phyloP scores from a whole-genome alignment of 495 filamentous ascomycete genomes.

The Aspergillus diversus region DNA sequence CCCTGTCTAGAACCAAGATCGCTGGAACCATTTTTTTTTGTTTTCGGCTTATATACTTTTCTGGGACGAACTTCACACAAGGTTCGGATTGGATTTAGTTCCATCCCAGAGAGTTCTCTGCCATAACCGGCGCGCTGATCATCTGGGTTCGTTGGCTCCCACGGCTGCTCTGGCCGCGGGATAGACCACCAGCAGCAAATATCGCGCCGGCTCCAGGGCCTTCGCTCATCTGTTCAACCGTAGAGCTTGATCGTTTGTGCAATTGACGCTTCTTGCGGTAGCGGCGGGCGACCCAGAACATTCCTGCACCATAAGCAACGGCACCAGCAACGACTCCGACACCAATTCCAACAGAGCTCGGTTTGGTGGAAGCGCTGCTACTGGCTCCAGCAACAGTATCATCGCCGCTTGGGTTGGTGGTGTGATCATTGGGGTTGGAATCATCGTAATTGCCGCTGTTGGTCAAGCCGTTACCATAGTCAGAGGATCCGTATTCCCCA shows the following conservation, averaged over 20 bases:
- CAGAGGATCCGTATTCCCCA: constrained; percentile 48
- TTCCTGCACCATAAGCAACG: constrained; percentile 93
- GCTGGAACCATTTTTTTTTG: constrained; percentile 7
- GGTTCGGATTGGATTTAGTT: constrained; percentile 61
- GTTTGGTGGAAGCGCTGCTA: constrained; percentile 56
- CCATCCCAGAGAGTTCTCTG: constrained; percentile 98
- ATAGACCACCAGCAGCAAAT: constrained; percentile 45
- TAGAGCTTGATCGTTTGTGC: constrained; percentile 75
- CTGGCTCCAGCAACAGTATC: constrained; percentile 48
- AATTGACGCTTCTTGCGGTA: constrained; percentile 86
- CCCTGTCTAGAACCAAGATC: constrained; percentile 16
- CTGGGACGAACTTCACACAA: constrained; percentile 7
- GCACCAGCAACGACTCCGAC: constrained; percentile 78
- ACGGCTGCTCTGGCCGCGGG: constrained; percentile 60
- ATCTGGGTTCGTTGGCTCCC: constrained; percentile 72
- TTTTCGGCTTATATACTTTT: constrained; percentile 17
- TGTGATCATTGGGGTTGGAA: constrained; percentile 29
- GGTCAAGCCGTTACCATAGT: constrained; percentile 19
- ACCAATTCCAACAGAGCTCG: constrained; percentile 83
- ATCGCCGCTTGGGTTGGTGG: constrained; percentile 34
- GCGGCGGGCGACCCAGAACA: constrained; percentile 92
- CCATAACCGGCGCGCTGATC: constrained; percentile 87
- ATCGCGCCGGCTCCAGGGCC: constrained; percentile 39
- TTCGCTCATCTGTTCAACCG: constrained; percentile 54
- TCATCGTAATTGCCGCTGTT: constrained; percentile 30